Conservation (phyloP, 306 rosid species). For the Vicia faba region DNA sequence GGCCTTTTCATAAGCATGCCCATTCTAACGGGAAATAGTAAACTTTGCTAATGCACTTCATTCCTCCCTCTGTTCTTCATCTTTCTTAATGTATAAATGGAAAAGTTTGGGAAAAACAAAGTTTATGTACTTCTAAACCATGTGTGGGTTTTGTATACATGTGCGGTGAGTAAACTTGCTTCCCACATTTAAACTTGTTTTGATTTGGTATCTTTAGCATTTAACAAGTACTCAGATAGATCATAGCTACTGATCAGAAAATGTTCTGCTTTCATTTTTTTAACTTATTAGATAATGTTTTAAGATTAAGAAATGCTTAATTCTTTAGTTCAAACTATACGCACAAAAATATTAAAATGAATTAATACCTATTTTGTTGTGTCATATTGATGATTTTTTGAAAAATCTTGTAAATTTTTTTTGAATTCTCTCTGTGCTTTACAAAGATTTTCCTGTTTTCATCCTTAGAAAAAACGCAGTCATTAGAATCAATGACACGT, state of each 20-base stretch:
- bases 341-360: too few species aligned
- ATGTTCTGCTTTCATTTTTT: background rate
- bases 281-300: background rate
- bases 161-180: background rate
- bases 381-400: too few species aligned
- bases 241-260: background rate
- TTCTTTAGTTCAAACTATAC: too few species aligned
- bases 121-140: background rate
- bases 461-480: too few species aligned
- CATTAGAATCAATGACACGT: too few species aligned
- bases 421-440: too few species aligned
- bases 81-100: conserved; percentile 24
- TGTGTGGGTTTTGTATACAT: background rate
- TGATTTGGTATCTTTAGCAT: background rate
- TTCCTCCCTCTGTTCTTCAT: conserved; percentile 15
- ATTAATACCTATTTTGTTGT: too few species aligned
- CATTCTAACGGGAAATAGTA: conserved; percentile 65
- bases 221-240: background rate
- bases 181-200: background rate
- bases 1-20: conserved; percentile 90
- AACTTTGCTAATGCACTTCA: conserved; percentile 1
- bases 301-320: background rate
- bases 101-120: background rate
- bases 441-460: too few species aligned
- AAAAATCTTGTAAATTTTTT: too few species aligned